A percentile compares a stretch with the other conserved stretches of the same genome.
phyloP scores from a whole-genome alignment of 2,329 filamentous ascomycete genomes.

The Pestalotiopsis fici region DNA sequence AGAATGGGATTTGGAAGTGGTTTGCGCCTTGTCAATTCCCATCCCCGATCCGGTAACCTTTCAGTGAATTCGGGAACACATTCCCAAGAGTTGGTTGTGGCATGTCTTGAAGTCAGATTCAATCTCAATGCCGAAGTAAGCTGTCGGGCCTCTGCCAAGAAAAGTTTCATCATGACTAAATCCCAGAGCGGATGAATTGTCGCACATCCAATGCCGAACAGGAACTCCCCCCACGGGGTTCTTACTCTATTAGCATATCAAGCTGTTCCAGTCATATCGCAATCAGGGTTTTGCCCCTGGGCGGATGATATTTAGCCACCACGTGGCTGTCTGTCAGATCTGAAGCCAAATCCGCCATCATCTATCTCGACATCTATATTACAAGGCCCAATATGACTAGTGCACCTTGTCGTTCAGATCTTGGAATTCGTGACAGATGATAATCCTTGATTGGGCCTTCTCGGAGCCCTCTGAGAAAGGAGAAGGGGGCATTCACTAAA shows the following conservation, averaged over 20 bases:
- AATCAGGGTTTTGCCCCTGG: background rate
- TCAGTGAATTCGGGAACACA: too few relatives aligned
- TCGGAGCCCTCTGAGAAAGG: too few relatives aligned
- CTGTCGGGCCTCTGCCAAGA: background rate
- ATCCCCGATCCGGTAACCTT: too few relatives aligned
- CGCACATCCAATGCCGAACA: background rate
- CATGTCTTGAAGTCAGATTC: background rate
- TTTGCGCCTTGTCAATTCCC: too few relatives aligned
- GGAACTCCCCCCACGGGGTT: background rate
- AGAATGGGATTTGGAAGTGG: too few relatives aligned
- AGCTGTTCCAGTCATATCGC: background rate
- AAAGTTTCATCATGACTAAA: background rate
- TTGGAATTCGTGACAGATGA: too few relatives aligned
- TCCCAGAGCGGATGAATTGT: background rate
- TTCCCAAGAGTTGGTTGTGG: background rate
- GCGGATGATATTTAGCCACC: background rate
- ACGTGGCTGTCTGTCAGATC: background rate
- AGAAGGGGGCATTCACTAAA: too few relatives aligned
- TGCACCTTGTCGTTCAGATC: too few relatives aligned
- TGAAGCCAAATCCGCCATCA: background rate
- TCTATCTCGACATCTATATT: background rate
- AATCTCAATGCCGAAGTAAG: background rate
- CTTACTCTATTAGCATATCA: background rate
- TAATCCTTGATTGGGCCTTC: too few relatives aligned
- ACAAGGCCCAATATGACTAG: too few relatives aligned